A percentile compares a stretch with the other conserved stretches of the same genome.
Conservation (phyloP, 306 rosid species). For the Quercus wislizeni region DNA sequence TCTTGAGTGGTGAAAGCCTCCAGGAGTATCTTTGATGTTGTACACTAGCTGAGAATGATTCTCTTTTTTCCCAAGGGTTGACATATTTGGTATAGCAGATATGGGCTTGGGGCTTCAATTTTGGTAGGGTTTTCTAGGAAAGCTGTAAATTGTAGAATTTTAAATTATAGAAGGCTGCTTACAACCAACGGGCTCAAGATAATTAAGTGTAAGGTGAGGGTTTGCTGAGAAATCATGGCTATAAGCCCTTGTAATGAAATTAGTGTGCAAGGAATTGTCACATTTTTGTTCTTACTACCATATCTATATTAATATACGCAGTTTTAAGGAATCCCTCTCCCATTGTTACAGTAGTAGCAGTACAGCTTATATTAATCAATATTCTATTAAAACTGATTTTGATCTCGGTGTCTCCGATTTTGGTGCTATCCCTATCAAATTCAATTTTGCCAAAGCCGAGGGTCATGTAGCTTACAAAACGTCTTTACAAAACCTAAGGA, state of each 20-base stretch:
- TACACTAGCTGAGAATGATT: neutral
- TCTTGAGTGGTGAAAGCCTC: constrained; percentile 79
- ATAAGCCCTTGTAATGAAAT: neutral
- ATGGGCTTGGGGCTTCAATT: neutral
- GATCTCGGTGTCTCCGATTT: no score
- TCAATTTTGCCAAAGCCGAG: no score
- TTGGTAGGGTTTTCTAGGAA: constrained; percentile 4
- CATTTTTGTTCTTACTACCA: neutral
- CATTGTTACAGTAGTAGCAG: neutral
- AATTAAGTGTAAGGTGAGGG: neutral
- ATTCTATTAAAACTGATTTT: no score
- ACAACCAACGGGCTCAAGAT: neutral
- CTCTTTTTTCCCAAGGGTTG: neutral
- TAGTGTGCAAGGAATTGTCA: neutral
- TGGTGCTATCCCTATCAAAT: no score
- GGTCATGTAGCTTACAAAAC: no score
- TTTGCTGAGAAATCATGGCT: neutral
- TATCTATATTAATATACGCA: neutral
- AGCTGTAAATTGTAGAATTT: neutral
- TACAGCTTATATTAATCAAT: neutral
- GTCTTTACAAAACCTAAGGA: no score
- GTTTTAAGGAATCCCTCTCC: neutral
- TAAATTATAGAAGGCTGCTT: neutral
- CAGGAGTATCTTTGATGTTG: constrained; percentile 48
- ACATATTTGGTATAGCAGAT: neutral